Evolutionary conservation across 495 filamentous ascomycete genomes (phyloP).

Genomic region (Penicillium manginii): DNA sequence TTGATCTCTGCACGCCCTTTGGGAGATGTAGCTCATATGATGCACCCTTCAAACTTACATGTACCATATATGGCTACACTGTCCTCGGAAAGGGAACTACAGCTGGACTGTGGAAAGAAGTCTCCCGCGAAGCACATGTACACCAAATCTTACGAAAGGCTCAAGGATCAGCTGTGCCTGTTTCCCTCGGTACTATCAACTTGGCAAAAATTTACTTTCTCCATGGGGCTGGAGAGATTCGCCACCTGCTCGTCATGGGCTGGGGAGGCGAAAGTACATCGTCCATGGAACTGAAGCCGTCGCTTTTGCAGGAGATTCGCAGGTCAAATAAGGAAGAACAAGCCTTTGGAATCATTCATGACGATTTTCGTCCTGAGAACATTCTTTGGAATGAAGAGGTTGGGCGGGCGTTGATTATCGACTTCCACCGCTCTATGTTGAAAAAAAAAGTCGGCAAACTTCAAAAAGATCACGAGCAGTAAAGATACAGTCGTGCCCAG

Average conservation of each 20-base stretch:
- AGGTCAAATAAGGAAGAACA: slow-evolving; percentile 26
- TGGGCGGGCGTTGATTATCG: slow-evolving; percentile 33
- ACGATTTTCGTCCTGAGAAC: slow-evolving; percentile 31
- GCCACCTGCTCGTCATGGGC: slow-evolving; percentile 52
- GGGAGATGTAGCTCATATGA: too few relatives aligned
- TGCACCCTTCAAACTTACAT: slow-evolving; percentile 46
- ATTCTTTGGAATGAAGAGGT: slow-evolving; percentile 38
- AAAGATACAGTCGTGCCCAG: too few relatives aligned
- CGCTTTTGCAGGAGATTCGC: slow-evolving; percentile 15
- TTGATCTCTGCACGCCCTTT: too few relatives aligned
- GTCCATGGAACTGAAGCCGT: slow-evolving; percentile 14
- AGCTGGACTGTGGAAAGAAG: slow-evolving; percentile 32
- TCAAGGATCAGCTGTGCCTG: slow-evolving; percentile 45
- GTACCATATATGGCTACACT: slow-evolving; percentile 46
- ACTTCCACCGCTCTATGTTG: slow-evolving; percentile 35
- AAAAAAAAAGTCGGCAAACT: too few relatives aligned
- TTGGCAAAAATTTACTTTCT: slow-evolving; percentile 42
- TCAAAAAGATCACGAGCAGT: too few relatives aligned
- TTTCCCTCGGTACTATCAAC: slow-evolving; percentile 50
- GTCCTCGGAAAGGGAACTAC: slow-evolving; percentile 51
- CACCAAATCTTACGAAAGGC: slow-evolving; percentile 41
- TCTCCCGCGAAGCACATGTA: slow-evolving; percentile 47
- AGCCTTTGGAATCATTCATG: slow-evolving; percentile 23
- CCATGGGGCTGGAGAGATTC: slow-evolving; percentile 42
- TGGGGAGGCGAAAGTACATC: slow-evolving; percentile 42